Percentiles rank a stretch among this genome's conserved stretches.
phyloP scores from a whole-genome alignment of 345 rosid genomes.

The Acer negundo region DNA sequence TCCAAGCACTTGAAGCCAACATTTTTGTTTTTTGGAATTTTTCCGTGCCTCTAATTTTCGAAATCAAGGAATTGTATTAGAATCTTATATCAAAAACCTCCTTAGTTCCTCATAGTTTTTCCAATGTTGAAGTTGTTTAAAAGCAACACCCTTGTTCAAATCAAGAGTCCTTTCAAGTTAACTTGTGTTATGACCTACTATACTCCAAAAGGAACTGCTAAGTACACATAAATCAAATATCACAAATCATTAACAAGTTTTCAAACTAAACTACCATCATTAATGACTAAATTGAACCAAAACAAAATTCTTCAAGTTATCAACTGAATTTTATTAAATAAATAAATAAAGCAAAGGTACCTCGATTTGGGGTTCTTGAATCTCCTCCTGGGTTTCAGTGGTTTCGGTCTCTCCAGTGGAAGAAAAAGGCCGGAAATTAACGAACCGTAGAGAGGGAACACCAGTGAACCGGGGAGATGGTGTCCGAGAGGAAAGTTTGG shows the following conservation, averaged over 20 bases:
- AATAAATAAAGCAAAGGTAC: conserved; percentile 32
- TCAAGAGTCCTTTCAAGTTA: neutral
- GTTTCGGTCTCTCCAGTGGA: conserved; percentile 68
- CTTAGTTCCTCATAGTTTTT: neutral
- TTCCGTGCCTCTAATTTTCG: neutral
- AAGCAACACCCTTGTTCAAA: neutral
- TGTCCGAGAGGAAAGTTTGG: conserved; percentile 15
- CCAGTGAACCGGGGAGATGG: conserved; percentile 37
- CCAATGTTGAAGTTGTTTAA: neutral
- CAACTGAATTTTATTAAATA: neutral
- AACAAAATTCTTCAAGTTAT: neutral
- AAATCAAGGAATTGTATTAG: neutral
- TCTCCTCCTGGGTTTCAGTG: conserved; percentile 45
- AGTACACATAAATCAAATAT: neutral
- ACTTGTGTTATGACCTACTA: no score
- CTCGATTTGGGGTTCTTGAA: conserved; percentile 60
- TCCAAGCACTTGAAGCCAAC: neutral
- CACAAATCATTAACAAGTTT: neutral
- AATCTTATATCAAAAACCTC: neutral
- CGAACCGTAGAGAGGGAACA: conserved; percentile 40
- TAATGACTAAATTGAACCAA: neutral
- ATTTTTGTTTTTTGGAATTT: neutral
- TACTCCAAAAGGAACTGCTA: neutral
- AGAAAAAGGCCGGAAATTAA: conserved; percentile 51
- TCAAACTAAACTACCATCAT: neutral